A percentile compares a stretch with the other conserved stretches of the same genome.
phyloP scores from a whole-genome alignment of 73 alveolate species.

The Tetrahymena elliotti region DNA sequence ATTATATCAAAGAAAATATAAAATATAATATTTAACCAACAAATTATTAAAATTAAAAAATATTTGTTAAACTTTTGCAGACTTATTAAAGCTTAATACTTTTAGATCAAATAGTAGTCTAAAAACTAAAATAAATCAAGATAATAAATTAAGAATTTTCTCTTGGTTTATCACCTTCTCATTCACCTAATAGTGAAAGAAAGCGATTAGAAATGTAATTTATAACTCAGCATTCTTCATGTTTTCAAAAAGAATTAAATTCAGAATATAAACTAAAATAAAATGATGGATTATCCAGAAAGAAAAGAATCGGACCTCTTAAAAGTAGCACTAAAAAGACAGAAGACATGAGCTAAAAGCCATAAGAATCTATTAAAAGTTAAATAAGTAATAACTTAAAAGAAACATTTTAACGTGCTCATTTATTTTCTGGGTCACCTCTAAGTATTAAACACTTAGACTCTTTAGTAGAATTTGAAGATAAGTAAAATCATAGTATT shows the following conservation, averaged over 20 bases:
- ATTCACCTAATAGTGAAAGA: background rate
- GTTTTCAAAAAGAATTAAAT: background rate
- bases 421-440: background rate
- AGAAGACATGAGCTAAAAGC: background rate
- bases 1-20: background rate
- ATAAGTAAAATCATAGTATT: background rate
- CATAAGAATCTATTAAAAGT: background rate
- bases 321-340: background rate
- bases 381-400: background rate
- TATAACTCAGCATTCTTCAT: background rate
- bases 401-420: background rate
- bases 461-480: background rate
- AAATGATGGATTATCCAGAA: background rate
- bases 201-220: background rate
- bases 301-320: background rate
- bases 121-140: background rate
- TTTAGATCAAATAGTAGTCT: background rate
- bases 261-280: background rate
- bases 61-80: background rate
- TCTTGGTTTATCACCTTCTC: background rate
- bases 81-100: background rate
- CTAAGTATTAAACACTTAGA: background rate
- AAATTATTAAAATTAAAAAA: background rate
- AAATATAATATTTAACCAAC: background rate
- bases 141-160: background rate